These are phyloP conservation scores for Heteromeles arbutifolia DNA, from an alignment of 306 rosid species.

Conservation along the genomic window DNA sequence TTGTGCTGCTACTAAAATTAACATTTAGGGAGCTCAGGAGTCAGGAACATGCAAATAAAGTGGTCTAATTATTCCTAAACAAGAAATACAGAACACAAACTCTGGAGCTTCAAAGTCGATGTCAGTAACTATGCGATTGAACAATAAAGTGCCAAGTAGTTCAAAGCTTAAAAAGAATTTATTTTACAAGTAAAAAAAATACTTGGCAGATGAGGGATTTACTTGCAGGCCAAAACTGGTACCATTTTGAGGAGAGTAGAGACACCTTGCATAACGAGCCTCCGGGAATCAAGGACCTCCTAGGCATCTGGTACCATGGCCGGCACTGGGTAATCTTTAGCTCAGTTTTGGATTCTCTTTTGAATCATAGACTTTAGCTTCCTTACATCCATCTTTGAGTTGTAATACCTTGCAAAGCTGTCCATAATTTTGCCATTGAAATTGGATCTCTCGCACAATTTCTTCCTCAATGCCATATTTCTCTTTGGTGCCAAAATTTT, in stretches of 20 bases:
- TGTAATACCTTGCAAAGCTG: neutral
- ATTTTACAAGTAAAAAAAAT: neutral
- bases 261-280: constrained; percentile 52
- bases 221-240: constrained; percentile 78
- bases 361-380: constrained; percentile 67
- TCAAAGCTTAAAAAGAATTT: neutral
- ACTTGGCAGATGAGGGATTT: constrained; percentile 16
- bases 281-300: constrained; percentile 54
- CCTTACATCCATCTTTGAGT: constrained; percentile 12
- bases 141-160: neutral
- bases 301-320: constrained; percentile 61
- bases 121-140: neutral
- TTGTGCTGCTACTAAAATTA: neutral
- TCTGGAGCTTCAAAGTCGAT: neutral
- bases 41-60: neutral
- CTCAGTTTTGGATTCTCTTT: constrained; percentile 54
- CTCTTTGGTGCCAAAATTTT: neutral
- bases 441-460: neutral
- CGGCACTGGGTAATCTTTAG: constrained; percentile 48
- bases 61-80: neutral
- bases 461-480: constrained; percentile 6
- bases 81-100: neutral
- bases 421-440: neutral
- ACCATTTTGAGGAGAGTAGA: constrained; percentile 49
- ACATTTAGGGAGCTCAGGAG: neutral